A percentile compares a stretch with the other conserved stretches of the same genome.
phyloP scores from a whole-genome alignment of 2,329 filamentous ascomycete species.

The Sclerotiophoma versabilis region DNA sequence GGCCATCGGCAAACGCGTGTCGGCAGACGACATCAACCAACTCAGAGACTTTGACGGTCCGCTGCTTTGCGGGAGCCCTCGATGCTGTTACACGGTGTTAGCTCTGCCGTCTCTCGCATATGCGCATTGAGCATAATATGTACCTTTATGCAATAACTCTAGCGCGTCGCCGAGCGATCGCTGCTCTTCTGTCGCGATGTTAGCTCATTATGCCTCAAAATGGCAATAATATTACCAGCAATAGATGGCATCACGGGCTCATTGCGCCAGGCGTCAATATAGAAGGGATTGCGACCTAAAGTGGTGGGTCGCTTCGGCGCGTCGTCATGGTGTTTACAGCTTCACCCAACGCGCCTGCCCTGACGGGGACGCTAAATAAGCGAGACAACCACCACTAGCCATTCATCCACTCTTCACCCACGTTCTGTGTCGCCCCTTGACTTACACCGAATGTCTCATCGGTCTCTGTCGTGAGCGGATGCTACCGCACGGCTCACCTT shows the following conservation, averaged over 20 bases:
- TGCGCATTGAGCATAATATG: constrained; percentile 26
- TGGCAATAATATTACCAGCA: constrained; percentile 31
- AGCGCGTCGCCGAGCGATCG: constrained; percentile 45
- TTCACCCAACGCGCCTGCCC: constrained; percentile 30
- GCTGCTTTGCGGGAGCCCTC: constrained; percentile 67
- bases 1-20: constrained; percentile 71
- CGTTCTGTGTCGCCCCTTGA: constrained; percentile 22
- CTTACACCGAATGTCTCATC: constrained; percentile 13
- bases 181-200: constrained; percentile 39
- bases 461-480: constrained; percentile 15
- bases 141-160: constrained; percentile 46
- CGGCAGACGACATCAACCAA: constrained; percentile 69
- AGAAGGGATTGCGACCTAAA: constrained; percentile 11
- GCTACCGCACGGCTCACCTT: constrained; percentile 10
- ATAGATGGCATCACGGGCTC: constrained; percentile 42
- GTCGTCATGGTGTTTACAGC: constrained; percentile 39
- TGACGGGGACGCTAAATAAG: constrained; percentile 32
- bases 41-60: constrained; percentile 67
- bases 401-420: constrained; percentile 14
- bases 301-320: constrained; percentile 24
- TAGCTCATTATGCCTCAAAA: constrained; percentile 24
- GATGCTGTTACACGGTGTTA: constrained; percentile 44
- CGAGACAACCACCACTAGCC: constrained; percentile 17
- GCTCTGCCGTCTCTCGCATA: constrained; percentile 24
- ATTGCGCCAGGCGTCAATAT: constrained; percentile 30